Evolutionary conservation across 129 eudicot genomes (phyloP).

Genomic region (Logfia minima): DNA sequence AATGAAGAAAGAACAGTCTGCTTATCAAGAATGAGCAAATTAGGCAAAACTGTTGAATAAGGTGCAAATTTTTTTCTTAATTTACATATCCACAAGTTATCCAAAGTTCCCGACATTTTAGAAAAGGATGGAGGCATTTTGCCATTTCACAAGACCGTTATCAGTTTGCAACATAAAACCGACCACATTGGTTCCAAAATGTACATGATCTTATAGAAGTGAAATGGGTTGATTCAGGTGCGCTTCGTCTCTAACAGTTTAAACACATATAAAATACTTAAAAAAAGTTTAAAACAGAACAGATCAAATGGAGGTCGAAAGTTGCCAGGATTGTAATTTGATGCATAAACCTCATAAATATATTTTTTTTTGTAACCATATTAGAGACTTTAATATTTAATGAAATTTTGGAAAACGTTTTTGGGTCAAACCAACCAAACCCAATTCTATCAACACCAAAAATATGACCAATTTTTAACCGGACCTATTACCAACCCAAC

Average conservation of each 20-base stretch:
- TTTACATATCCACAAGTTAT: not conserved
- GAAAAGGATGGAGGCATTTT: not conserved
- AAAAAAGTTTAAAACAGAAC: not conserved
- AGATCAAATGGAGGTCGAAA: too few relatives aligned
- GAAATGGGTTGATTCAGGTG: not conserved
- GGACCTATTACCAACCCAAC: constrained; percentile 1
- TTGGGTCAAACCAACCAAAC: not conserved
- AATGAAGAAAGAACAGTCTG: not conserved
- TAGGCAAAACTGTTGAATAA: not conserved
- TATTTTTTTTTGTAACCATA: not conserved
- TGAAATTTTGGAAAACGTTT: not conserved
- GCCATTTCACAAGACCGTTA: too few relatives aligned
- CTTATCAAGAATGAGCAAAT: not conserved
- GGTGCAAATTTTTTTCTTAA: not conserved
- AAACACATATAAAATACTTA: not conserved
- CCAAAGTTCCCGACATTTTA: not conserved
- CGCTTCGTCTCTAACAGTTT: not conserved
- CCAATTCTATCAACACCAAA: not conserved
- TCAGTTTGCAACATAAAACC: not conserved
- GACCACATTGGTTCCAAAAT: not conserved
- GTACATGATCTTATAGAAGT: not conserved
- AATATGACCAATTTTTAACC: not conserved
- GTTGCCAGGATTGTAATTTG: too few relatives aligned
- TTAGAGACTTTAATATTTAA: not conserved
- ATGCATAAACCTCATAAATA: not conserved